These are phyloP conservation scores for Aleurites moluccanus DNA, from an alignment of 441 rosid species.

Conservation along the genomic window DNA sequence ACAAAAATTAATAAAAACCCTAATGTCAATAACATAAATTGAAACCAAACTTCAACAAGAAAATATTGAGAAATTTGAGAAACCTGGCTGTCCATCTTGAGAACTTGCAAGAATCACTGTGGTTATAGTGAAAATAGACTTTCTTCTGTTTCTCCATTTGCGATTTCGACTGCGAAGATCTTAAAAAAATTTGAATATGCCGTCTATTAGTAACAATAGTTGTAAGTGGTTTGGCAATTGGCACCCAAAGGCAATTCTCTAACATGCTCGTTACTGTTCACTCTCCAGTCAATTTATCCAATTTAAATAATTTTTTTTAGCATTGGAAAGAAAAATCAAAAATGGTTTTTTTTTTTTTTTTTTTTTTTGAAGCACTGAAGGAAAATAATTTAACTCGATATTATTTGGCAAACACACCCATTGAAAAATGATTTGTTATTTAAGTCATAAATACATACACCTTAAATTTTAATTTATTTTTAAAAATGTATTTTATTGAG, in stretches of 20 bases:
- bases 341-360: too few relatives aligned
- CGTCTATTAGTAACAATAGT: not conserved
- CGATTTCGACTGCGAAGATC: not conserved
- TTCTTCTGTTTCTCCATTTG: slow-evolving; percentile 18
- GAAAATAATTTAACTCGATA: too few relatives aligned
- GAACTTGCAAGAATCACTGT: slow-evolving; percentile 61
- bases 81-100: slow-evolving; percentile 78
- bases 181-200: not conserved
- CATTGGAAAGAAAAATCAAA: too few relatives aligned
- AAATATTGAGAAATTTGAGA: too few relatives aligned
- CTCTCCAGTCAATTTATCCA: not conserved
- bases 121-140: slow-evolving; percentile 59
- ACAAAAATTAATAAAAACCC: not conserved
- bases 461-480: too few relatives aligned
- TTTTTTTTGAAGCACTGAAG: too few relatives aligned
- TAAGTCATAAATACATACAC: too few relatives aligned
- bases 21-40: not conserved
- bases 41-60: not conserved
- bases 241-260: not conserved
- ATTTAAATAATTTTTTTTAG: not conserved
- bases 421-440: too few relatives aligned
- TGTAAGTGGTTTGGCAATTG: not conserved
- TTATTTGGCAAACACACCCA: too few relatives aligned
- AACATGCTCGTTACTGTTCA: not conserved
- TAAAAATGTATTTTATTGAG: too few relatives aligned